Evolutionary conservation across 257 asterid genomes (phyloP).

Genomic region (Rauvolfia tetraphylla): DNA sequence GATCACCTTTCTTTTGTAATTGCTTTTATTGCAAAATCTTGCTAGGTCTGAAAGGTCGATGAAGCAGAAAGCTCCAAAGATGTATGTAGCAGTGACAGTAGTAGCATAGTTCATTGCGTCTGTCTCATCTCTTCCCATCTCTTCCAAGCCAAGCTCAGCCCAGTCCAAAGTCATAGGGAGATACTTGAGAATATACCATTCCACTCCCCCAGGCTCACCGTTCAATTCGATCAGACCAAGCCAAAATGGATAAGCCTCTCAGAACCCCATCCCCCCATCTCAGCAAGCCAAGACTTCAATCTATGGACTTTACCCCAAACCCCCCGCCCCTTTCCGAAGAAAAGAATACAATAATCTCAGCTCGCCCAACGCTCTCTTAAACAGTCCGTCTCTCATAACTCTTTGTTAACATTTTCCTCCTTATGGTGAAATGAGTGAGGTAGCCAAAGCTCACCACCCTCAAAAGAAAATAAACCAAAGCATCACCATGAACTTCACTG

Average conservation of each 20-base stretch:
- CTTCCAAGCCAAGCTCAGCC: not conserved
- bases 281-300: not conserved
- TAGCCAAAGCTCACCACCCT: not conserved
- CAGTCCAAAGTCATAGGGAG: constrained; percentile 24
- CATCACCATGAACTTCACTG: constrained; percentile 28
- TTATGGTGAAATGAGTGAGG: not conserved
- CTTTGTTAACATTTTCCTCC: not conserved
- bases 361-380: not conserved
- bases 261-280: not conserved
- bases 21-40: not conserved
- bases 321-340: not conserved
- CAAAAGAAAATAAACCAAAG: not conserved
- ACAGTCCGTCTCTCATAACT: not conserved
- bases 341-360: not conserved
- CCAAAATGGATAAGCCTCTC: constrained; percentile 16
- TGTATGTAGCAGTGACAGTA: not conserved
- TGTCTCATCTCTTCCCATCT: constrained; percentile 1
- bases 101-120: not conserved
- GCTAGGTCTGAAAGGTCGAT: not conserved
- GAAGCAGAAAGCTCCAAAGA: not conserved
- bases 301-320: not conserved
- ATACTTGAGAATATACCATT: constrained; percentile 43
- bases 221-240: not conserved
- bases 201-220: not conserved
- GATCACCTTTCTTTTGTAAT: not conserved